A percentile compares a stretch with the other conserved stretches of the same genome.
phyloP scores from a whole-genome alignment of 2,329 filamentous ascomycete species.

The Pseudogymnoascus pannorum region DNA sequence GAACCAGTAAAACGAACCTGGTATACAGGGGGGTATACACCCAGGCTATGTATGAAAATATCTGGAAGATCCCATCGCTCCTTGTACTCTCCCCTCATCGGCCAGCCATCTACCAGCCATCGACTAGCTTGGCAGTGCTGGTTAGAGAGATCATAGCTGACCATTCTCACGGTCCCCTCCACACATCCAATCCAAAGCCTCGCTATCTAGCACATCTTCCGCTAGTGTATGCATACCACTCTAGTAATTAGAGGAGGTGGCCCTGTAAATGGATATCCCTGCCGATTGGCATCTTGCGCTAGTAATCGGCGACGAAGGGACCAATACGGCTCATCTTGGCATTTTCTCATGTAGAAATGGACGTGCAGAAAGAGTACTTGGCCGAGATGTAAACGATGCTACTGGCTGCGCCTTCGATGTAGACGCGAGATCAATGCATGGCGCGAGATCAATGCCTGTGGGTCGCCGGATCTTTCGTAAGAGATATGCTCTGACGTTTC shows the following conservation, averaged over 20 bases:
- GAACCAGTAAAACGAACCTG: neutral
- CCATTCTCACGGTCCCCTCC: neutral
- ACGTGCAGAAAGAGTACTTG: neutral
- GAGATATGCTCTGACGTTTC: neutral
- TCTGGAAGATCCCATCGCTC: neutral
- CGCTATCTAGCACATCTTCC: neutral
- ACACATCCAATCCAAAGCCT: neutral
- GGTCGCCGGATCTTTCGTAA: neutral
- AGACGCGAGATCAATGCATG: neutral
- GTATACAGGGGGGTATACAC: neutral
- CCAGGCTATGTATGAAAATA: neutral
- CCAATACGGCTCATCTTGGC: neutral
- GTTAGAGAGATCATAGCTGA: neutral
- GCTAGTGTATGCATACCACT: neutral
- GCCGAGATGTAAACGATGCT: neutral
- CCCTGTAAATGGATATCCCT: neutral
- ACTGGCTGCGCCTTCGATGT: neutral
- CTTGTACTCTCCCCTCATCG: neutral
- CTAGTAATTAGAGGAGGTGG: neutral
- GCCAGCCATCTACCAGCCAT: neutral
- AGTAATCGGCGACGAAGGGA: neutral
- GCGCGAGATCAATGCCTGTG: neutral
- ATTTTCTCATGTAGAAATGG: neutral
- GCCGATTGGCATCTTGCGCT: neutral
- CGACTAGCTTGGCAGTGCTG: neutral